Base-by-base conservation (phyloP, 257 asterid genomes). In the Solanum ahanhuiri region DNA sequence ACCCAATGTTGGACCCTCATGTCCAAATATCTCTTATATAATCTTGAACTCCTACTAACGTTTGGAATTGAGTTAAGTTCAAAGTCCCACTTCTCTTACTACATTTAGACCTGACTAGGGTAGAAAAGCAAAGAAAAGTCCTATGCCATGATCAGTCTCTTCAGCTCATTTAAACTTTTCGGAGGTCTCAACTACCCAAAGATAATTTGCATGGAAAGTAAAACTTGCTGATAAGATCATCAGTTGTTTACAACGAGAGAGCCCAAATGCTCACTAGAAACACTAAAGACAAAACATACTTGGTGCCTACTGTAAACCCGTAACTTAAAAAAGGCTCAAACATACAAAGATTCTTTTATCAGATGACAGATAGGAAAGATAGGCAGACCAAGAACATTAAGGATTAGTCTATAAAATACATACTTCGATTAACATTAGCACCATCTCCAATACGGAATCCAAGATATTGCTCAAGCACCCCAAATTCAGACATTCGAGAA, bases 381-480 rank as follows among this genome's bases (percentile, higher is more conserved):
- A 30, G 22, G 33, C 22, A 20, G n/a, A 41, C 20, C 17, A 48
- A 85, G 43, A 81, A 77, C 48, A 58, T 57, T 34, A 7, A 54
- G 23, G 37, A 23, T 3, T 63, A 28, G 77, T 7, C 51, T n/a
- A 72, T 18, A 37, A 75, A 43, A 86, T 57, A 86, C 93, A 77
- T 90, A 96, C 98, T 90, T 85, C 87, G 91, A 81, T 79, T 87
- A 51, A 75, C 89, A 88, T 91, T 91, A 90, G 94, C 85, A 87
- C 95, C 86, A 85, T 95, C 96, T 79, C 93, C 95, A 73, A 92
- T 73, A 51, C 92, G 98, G 83, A 90, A 94, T 77, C 98, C 98
- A 34, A 96, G 96, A 92, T 93, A 96, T 88, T 95, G 99, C 87
- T 95, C 99, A 17, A 95, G 96, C 71, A 91, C 95, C 86, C 98